Evolutionary conservation across 2,329 filamentous ascomycete species (phyloP).

Genomic region (Colletotrichum noveboracense): DNA sequence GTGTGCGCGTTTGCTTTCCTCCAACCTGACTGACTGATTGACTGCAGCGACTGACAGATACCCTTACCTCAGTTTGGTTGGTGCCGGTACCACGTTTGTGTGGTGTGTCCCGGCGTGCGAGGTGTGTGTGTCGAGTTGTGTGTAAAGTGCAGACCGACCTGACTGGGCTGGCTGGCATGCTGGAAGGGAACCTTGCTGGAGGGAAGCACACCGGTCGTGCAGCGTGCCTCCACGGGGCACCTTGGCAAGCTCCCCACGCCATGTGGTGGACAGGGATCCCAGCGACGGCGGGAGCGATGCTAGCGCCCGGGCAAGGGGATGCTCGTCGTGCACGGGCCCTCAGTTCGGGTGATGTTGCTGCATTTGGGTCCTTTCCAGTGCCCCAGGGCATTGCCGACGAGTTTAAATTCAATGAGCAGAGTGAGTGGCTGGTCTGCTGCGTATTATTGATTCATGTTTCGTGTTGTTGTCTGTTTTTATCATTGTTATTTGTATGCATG

Average conservation of each 20-base stretch:
- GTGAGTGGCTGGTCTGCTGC: neutral
- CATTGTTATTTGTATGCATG: neutral
- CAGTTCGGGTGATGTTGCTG: neutral
- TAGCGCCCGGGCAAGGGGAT: neutral
- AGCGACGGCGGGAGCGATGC: neutral
- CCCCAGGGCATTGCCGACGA: neutral
- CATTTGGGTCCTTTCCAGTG: neutral
- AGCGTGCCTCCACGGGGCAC: neutral
- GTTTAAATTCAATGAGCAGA: neutral
- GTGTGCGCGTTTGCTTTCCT: neutral
- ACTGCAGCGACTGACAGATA: neutral
- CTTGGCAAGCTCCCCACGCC: constrained; percentile 1
- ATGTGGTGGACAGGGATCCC: constrained; percentile 9
- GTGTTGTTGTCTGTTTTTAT: neutral
- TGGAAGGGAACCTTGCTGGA: neutral
- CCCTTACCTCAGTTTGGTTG: neutral
- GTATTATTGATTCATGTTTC: neutral
- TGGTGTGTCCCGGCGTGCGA: neutral
- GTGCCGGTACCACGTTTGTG: neutral
- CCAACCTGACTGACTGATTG: neutral
- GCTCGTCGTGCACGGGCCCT: constrained; percentile 4
- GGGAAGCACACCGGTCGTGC: neutral
- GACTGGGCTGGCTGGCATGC: neutral
- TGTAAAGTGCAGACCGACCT: neutral
- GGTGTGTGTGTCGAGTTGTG: neutral